Conservation (phyloP, 805 yeast species). For the Lipomyces sp. region DNA sequence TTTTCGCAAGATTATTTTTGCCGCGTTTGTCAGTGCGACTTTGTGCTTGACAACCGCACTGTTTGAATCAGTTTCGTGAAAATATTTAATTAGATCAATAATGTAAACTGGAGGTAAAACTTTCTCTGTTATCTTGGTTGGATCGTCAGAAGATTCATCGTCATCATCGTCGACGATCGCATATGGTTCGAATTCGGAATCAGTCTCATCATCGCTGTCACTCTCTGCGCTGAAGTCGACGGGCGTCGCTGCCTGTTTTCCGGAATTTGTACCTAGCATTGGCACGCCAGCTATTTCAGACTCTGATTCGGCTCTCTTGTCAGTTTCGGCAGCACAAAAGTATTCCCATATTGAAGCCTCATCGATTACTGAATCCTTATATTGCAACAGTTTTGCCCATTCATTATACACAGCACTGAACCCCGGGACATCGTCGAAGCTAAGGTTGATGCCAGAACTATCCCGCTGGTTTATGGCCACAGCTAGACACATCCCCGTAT, state of each 20-base stretch:
- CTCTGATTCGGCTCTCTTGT: not conserved
- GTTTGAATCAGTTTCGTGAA: constrained; percentile 51
- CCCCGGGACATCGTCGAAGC: constrained; percentile 40
- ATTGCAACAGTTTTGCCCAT: constrained; percentile 27
- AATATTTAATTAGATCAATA: constrained; percentile 67
- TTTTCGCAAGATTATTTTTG: constrained; percentile 70
- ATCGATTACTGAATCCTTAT: constrained; percentile 19
- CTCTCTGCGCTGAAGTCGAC: constrained; percentile 16
- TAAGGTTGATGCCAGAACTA: constrained; percentile 38
- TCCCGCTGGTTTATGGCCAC: constrained; percentile 46
- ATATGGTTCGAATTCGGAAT: constrained; percentile 41
- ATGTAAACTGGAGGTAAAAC: constrained; percentile 66
- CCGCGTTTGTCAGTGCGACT: constrained; percentile 57
- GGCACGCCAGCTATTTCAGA: not conserved
- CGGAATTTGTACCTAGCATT: constrained; percentile 9
- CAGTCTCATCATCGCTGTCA: constrained; percentile 45
- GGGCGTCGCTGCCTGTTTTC: constrained; percentile 24
- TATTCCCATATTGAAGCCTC: constrained; percentile 25
- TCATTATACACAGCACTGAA: constrained; percentile 36
- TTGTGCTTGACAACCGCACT: constrained; percentile 56
- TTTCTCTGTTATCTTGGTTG: constrained; percentile 48
- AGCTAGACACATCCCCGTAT: constrained; percentile 63
- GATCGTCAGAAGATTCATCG: constrained; percentile 57
- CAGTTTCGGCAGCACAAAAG: constrained; percentile 32
- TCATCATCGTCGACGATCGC: constrained; percentile 43